phyloP scores from a whole-genome alignment of 2,329 filamentous ascomycete species.

The Aspergillus fischeri region DNA sequence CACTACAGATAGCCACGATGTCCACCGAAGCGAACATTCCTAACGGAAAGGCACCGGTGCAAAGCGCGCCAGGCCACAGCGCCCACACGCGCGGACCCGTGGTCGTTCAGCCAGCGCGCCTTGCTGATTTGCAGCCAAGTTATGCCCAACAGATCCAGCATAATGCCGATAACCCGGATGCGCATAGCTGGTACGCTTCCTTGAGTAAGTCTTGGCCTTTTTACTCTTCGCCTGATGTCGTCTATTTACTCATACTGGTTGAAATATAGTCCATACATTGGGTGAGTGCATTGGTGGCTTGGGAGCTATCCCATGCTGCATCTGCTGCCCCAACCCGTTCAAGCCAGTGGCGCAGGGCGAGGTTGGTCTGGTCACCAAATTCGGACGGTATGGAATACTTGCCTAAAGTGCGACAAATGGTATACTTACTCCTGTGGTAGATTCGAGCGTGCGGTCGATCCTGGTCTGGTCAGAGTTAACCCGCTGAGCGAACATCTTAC shows the following conservation, averaged over 20 bases:
- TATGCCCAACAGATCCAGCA: constrained; percentile 64
- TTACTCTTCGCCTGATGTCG: neutral
- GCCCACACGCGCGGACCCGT: constrained; percentile 55
- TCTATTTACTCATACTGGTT: constrained; percentile 6
- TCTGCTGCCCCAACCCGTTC: constrained; percentile 92
- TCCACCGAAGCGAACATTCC: constrained; percentile 21
- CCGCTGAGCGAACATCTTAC: constrained; percentile 84
- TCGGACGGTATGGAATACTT: constrained; percentile 55
- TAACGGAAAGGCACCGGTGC: constrained; percentile 34
- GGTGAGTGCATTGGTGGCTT: constrained; percentile 71
- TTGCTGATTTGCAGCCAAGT: constrained; percentile 78
- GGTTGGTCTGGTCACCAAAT: constrained; percentile 92
- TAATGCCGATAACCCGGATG: constrained; percentile 61
- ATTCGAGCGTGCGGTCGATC: constrained; percentile 94
- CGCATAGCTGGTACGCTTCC: constrained; percentile 81
- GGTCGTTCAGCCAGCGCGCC: constrained; percentile 71
- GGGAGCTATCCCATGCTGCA: constrained; percentile 86
- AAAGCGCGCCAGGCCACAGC: constrained; percentile 6
- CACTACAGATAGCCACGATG: constrained; percentile 15
- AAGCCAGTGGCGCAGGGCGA: constrained; percentile 89
- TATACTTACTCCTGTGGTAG: constrained; percentile 29
- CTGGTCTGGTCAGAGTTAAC: constrained; percentile 95
- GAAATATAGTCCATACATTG: constrained; percentile 61
- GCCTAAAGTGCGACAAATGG: neutral
- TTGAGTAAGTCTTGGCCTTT: constrained; percentile 61